Base-by-base conservation (phyloP, 2,329 filamentous ascomycete species). In the Claviceps paspali region DNA sequence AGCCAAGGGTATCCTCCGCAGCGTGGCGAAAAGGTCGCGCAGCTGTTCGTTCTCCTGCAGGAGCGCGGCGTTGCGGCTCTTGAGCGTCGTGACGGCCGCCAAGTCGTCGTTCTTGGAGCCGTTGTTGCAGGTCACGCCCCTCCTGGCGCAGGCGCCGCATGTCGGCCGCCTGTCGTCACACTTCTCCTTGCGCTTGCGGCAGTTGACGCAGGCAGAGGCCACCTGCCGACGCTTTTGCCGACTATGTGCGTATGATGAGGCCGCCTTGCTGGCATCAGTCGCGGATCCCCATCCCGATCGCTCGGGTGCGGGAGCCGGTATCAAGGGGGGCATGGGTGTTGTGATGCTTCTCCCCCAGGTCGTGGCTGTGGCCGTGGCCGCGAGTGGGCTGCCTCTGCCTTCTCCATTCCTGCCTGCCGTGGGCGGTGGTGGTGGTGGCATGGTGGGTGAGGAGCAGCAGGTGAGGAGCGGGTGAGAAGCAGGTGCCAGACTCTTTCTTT, bases 21-120 rank as follows among this genome's bases (percentile, higher is more conserved):
- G 29, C 5, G 38, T 24, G 24, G n/a, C 24, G 26, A 42, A 44
- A 21, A 47, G 37, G 23, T 44, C 39, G 6, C 40, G 41, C 36
- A 43, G 38, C 14, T 40, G 45, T 10, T 40, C 33, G n/a, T 45
- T 45, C 29, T 47, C 41, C 12, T n/a, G 33, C 29, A 38, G 29
- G 5, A 46, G 42, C 11, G 40, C 27, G 5, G 18, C 23, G 19
- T 40, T 40, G 23, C 39, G 39, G 15, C 29, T 23, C 21, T 32
- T 38, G 14, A 40, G 26, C 6, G 39, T 30, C 10, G 18, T 30
- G n/a, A 30, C 6, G 17, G 21, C 17, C 14, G 35, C 12, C 31
- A 22, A 18, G 9, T 35, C 39, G 26, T 40, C 35, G 17, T 33
- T 19, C 17, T 40, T 38, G 24, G 21, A 27, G 14, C 23, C 26